phyloP scores from a whole-genome alignment of 176 grass and related monocot genomes.

The Guadua angustifolia region DNA sequence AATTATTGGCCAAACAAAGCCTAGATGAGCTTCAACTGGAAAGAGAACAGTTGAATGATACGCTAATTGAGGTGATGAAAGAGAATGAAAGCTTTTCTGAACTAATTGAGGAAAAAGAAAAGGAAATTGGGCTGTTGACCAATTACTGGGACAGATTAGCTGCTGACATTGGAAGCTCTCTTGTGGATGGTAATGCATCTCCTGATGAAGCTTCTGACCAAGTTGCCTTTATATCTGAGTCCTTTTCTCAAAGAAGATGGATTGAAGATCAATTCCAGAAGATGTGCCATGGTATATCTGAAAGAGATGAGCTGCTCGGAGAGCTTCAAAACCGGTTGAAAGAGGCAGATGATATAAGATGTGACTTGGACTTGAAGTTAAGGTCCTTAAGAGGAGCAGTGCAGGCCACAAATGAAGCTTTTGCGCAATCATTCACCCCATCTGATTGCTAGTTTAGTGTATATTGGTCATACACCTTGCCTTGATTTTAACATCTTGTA shows the following conservation, averaged over 20 bases:
- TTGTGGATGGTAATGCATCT: constrained; percentile 71
- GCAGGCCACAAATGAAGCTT: constrained; percentile 80
- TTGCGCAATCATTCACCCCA: too few species aligned
- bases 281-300: constrained; percentile 70
- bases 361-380: constrained; percentile 83
- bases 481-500: too few species aligned
- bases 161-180: constrained; percentile 71
- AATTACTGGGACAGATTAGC: constrained; percentile 76
- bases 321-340: constrained; percentile 81
- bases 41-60: constrained; percentile 54
- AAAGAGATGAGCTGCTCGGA: constrained; percentile 79
- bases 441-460: too few species aligned
- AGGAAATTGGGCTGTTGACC: constrained; percentile 52
- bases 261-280: constrained; percentile 66
- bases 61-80: constrained; percentile 51
- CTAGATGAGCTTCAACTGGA: constrained; percentile 54
- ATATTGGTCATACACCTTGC: too few species aligned
- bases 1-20: constrained; percentile 54
- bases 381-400: constrained; percentile 88
- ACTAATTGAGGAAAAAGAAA: constrained; percentile 63
- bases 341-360: constrained; percentile 75
- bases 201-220: constrained; percentile 75
- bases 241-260: constrained; percentile 69
- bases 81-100: constrained; percentile 54
- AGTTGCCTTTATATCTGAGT: constrained; percentile 55